phyloP scores from a whole-genome alignment of 495 filamentous ascomycete species.

The Lophium mytilinum region DNA sequence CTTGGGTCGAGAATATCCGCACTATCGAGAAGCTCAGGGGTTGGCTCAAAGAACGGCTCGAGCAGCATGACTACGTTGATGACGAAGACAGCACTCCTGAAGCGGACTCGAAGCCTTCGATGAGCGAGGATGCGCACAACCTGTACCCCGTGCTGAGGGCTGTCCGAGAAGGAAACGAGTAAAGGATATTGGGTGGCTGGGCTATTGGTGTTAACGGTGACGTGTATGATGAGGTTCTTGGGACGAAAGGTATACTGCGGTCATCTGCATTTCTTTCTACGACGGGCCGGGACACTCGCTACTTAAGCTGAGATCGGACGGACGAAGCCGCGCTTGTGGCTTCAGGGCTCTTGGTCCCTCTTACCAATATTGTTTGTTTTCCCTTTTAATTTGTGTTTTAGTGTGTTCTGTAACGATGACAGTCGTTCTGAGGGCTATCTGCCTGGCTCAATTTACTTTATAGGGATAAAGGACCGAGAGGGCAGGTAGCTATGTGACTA shows the following conservation, averaged over 20 bases:
- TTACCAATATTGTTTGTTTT: neutral
- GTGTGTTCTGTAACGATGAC: too few relatives aligned
- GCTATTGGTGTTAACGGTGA: neutral
- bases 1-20: slow-evolving; percentile 78
- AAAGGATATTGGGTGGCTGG: neutral
- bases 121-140: slow-evolving; percentile 22
- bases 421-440: too few relatives aligned
- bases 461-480: too few relatives aligned
- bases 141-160: slow-evolving; percentile 29
- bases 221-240: neutral
- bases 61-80: slow-evolving; percentile 51
- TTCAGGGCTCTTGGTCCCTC: neutral
- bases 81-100: slow-evolving; percentile 6
- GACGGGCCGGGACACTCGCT: too few relatives aligned
- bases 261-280: too few relatives aligned
- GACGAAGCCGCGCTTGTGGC: neutral
- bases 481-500: too few relatives aligned
- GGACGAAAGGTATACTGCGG: too few relatives aligned
- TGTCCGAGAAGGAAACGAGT: slow-evolving; percentile 20
- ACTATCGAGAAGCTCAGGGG: slow-evolving; percentile 66
- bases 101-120: slow-evolving; percentile 5
- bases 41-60: slow-evolving; percentile 56
- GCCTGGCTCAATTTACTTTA: too few relatives aligned
- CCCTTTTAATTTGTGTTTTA: too few relatives aligned
- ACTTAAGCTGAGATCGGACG: too few relatives aligned